Percentiles rank a stretch among this genome's conserved stretches.
These are phyloP conservation scores for Ananas comosus DNA, from an alignment of 176 grass and related monocot species.

Conservation along the genomic window DNA sequence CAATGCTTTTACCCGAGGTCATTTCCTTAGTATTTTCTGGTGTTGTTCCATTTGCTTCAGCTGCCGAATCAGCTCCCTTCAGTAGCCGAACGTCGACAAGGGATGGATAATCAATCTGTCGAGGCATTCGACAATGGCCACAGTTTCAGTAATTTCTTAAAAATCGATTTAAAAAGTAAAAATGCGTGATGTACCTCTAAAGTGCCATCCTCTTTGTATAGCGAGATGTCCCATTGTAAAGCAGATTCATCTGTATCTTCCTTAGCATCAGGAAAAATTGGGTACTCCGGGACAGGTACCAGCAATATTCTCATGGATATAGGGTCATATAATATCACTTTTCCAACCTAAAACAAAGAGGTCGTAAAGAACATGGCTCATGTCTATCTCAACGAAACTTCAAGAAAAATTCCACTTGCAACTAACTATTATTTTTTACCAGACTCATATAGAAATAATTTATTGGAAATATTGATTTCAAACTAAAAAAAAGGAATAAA, in stretches of 20 bases:
- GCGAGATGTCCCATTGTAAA: slow-evolving; percentile 22
- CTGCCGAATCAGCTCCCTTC: slow-evolving; percentile 25
- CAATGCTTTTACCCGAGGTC: slow-evolving; percentile 16
- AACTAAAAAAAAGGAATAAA: neutral
- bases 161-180: neutral
- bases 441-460: neutral
- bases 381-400: too few relatives aligned
- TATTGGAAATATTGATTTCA: slow-evolving; percentile 6
- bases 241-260: slow-evolving; percentile 26
- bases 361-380: neutral
- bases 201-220: slow-evolving; percentile 84
- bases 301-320: slow-evolving; percentile 64
- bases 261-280: slow-evolving; percentile 32
- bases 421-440: neutral
- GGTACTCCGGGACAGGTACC: slow-evolving; percentile 53
- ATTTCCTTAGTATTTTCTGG: neutral
- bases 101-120: slow-evolving; percentile 74
- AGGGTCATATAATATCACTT: slow-evolving; percentile 67
- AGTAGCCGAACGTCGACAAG: slow-evolving; percentile 75
- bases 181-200: slow-evolving; percentile 55
- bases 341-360: slow-evolving; percentile 54
- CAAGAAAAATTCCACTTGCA: too few relatives aligned
- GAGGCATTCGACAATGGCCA: slow-evolving; percentile 2
- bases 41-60: slow-evolving; percentile 12
- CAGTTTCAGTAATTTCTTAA: neutral